These are phyloP conservation scores for Paramecium sexaurelia DNA, from an alignment of 73 alveolate species.

Conservation along the genomic window DNA sequence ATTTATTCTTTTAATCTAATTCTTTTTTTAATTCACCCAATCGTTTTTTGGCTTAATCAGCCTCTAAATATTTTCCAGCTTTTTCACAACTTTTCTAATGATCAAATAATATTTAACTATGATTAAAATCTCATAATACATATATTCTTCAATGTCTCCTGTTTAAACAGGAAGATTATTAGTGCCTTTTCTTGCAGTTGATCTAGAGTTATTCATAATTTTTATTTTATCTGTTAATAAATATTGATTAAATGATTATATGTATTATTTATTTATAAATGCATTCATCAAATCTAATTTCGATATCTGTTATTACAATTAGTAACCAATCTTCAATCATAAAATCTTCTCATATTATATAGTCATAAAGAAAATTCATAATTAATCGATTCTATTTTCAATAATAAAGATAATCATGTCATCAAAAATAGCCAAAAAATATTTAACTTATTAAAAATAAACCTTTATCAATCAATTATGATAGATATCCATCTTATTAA, in stretches of 20 bases:
- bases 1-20: conserved; percentile 54
- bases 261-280: background rate
- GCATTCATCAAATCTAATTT: background rate
- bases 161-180: conserved; percentile 30
- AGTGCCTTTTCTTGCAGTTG: background rate
- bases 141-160: conserved; percentile 52
- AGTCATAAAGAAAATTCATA: background rate
- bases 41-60: conserved; percentile 65
- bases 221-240: conserved; percentile 5
- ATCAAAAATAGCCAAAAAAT: conserved; percentile 25
- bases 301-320: background rate
- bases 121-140: background rate
- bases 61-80: conserved; percentile 66
- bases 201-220: background rate
- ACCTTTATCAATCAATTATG: background rate
- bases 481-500: background rate
- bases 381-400: background rate
- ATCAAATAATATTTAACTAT: conserved; percentile 48
- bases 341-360: background rate
- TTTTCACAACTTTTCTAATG: conserved; percentile 64
- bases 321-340: background rate
- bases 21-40: conserved; percentile 54
- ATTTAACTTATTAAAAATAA: background rate
- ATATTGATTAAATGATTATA: background rate
- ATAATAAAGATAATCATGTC: background rate